Base-by-base conservation (phyloP, 805 yeast species). In the Zygoascus flipseniorum region DNA sequence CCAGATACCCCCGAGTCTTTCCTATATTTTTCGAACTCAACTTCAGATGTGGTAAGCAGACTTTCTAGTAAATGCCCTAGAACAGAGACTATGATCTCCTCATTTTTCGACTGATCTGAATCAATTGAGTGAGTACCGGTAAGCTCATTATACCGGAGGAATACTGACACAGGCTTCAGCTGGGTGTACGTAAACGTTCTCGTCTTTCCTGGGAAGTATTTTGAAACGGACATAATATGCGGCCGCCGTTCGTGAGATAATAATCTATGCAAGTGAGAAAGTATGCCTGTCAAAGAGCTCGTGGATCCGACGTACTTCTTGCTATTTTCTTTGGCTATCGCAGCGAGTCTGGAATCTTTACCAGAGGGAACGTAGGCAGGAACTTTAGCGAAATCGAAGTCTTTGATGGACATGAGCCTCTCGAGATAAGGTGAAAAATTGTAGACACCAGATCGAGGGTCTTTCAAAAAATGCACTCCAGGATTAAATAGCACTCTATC, bases 21-120 rank as follows among this genome's bases (percentile, higher is more conserved):
- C 48, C 69, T 73, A 50, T 66, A 71, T 23, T 67, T 65, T 42
- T 72, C 71, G 59, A 83, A 86, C 47, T 76, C 78, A n/a, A 69
- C 66, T 9, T 77, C 76, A 4, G 76, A 74, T 1, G 80, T 79
- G 0, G 95, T 86, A 23, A 92, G 71, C 65, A 88, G 76, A 14
- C 82, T 75, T 68, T 93, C 98, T 60, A 90, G 68, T 1, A 86
- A 77, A 58, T 85, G 85, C 0, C 98, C 98, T 68, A 90, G 71
- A 2, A 81, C 72, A 0, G 90, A 80, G 18, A 92, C 72, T 11
- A 87, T 75, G 19, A 82, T 78, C 54, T 85, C 95, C 5, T 76
- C 70, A 62, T 83, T 88, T 1, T 80, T 69, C 0, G 86, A 76
- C 56, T 81, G 80, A 63, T 87, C 96, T 0, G 83, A 69, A 54